Evolutionary conservation across 306 rosid genomes (phyloP).

Genomic region (Pachyrhizus erosus): DNA sequence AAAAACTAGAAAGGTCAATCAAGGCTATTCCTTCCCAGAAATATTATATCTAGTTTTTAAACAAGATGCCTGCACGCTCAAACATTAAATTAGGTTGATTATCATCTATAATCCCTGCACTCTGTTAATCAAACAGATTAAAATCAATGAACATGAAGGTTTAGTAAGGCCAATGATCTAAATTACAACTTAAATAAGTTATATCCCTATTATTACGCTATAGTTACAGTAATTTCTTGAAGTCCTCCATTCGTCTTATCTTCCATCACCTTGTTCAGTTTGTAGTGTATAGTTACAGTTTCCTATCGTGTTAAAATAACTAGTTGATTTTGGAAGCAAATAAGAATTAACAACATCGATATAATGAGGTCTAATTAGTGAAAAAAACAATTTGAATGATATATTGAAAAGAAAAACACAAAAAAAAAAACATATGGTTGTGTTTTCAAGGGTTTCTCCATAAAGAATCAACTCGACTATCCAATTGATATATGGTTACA

Average conservation of each 20-base stretch:
- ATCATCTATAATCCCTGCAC: background rate
- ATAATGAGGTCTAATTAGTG: slow-evolving; percentile 1
- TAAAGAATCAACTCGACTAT: background rate
- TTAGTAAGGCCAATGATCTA: background rate
- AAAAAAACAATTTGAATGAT: background rate
- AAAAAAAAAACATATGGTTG: background rate
- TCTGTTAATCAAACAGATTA: background rate
- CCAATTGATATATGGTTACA: background rate
- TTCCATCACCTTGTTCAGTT: background rate
- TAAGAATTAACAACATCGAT: background rate
- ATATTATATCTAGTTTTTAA: background rate
- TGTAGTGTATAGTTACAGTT: background rate
- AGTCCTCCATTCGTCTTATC: background rate
- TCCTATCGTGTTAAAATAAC: background rate
- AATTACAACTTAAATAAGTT: background rate
- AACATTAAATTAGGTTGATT: background rate
- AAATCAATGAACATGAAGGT: background rate
- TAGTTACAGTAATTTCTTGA: background rate
- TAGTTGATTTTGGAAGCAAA: background rate
- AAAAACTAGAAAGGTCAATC: slow-evolving; percentile 30
- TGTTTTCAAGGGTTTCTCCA: background rate
- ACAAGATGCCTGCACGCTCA: background rate
- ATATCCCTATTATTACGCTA: background rate
- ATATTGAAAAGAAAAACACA: background rate
- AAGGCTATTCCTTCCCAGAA: background rate